Base-by-base conservation (phyloP, 768 basidiomycete genomes). In the Solioccasus polychromus region DNA sequence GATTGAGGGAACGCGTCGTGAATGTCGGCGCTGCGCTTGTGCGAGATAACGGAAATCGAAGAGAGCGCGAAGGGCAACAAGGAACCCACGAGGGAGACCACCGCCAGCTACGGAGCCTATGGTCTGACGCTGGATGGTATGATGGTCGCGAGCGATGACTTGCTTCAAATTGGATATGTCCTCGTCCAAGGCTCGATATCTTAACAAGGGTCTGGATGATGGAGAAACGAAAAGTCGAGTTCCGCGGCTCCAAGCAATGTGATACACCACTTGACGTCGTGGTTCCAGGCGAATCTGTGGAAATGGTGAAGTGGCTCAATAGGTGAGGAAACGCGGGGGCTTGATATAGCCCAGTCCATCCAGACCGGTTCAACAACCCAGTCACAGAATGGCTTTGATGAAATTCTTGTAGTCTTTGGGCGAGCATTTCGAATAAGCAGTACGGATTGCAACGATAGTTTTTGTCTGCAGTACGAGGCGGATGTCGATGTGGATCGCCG, bases 41-140 rank as follows among this genome's bases (percentile, higher is more conserved):
- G 68, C 63, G 7, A 68, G 47, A 43, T 67, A 72, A 8, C 71
- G 36, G 42, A 75, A 76, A 47, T 76, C 68, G 1, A 76, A 50
- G 1, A 73, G 26, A 0, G 59, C 66, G 2, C 63, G 56, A 62
- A 48, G 2, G 5, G 47, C 31, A 1, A 19, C 2, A 12, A 47
- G 19, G 7, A 47, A 24, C 0, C 29, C 12, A 0, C 17, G 3
- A n/a, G 31, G 31, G 5, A 31, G n/a, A n/a, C n/a, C 30, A n/a
- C n/a, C n/a, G n/a, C n/a, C n/a, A n/a, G n/a, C n/a, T n/a, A n/a
- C n/a, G n/a, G n/a, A n/a, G n/a, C n/a, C n/a, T n/a, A n/a, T n/a
- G n/a, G n/a, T n/a, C n/a, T n/a, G n/a, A n/a, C n/a, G n/a, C n/a
- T n/a, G n/a, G n/a, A n/a, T n/a, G n/a, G n/a, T n/a, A n/a, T n/a